Evolutionary conservation across 2,329 filamentous ascomycete genomes (phyloP).

Genomic region (Pseudogymnoascus sp.): DNA sequence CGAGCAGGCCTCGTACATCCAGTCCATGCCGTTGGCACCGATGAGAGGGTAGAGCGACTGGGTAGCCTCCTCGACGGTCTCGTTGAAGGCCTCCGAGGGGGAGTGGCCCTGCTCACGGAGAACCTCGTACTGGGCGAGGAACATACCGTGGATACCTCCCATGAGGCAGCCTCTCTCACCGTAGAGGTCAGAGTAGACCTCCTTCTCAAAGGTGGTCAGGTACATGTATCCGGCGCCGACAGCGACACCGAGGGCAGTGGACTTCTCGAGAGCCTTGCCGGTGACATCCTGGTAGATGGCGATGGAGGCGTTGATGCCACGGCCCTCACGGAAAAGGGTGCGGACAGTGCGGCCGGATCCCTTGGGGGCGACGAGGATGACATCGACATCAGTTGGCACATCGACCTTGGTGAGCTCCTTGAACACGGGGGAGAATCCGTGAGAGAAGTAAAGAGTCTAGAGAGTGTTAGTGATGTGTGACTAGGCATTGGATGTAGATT

Average conservation of each 20-base stretch:
- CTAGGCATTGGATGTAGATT: not conserved
- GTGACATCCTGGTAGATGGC: constrained; percentile 98
- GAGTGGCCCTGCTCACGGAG: constrained; percentile 97
- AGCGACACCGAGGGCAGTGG: constrained; percentile 90
- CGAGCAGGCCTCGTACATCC: constrained; percentile 99
- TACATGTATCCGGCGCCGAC: constrained; percentile 98
- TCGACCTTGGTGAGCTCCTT: constrained; percentile 99
- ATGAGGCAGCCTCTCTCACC: constrained; percentile 99
- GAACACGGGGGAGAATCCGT: constrained; percentile 99
- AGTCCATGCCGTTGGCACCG: constrained; percentile 97
- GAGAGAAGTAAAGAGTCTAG: constrained; percentile 98
- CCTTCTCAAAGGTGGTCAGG: constrained; percentile 99
- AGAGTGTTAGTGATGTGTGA: constrained; percentile 13
- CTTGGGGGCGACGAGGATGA: constrained; percentile 99
- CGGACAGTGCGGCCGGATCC: constrained; percentile 97
- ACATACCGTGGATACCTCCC: constrained; percentile 99
- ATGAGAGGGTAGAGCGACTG: constrained; percentile 98
- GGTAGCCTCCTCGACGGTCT: constrained; percentile 99
- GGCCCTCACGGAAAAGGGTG: constrained; percentile 97
- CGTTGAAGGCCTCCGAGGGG: constrained; percentile 98
- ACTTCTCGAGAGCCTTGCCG: constrained; percentile 97
- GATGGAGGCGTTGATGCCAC: constrained; percentile 98
- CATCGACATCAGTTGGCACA: constrained; percentile 88
- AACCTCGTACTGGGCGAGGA: constrained; percentile 99
- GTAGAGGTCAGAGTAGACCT: constrained; percentile 99